Conservation (phyloP, 2,329 filamentous ascomycete genomes). For the Fonsecaea pugnacius region DNA sequence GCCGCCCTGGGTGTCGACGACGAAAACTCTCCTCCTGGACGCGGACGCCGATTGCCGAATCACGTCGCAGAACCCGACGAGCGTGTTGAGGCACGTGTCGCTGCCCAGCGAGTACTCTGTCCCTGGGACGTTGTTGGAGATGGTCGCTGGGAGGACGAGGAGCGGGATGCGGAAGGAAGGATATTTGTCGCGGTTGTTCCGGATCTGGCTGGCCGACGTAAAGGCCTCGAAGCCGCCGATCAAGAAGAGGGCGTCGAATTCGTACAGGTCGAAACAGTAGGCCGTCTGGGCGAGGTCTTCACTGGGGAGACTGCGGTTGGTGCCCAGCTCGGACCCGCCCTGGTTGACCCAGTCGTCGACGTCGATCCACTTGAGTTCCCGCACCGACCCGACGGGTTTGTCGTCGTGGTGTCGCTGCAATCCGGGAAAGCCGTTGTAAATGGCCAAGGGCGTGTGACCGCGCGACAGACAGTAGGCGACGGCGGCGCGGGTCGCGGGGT, state of each 20-base stretch:
- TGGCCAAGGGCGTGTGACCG: slow-evolving; percentile 86
- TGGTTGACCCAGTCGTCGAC: slow-evolving; percentile 95
- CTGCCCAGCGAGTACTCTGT: slow-evolving; percentile 97
- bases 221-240: slow-evolving; percentile 97
- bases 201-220: slow-evolving; percentile 84
- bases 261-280: slow-evolving; percentile 79
- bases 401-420: slow-evolving; percentile 89
- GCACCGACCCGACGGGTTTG: slow-evolving; percentile 77
- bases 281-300: slow-evolving; percentile 86
- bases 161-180: slow-evolving; percentile 91
- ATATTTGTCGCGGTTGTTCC: slow-evolving; percentile 76
- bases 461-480: slow-evolving; percentile 90
- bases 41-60: slow-evolving; percentile 97
- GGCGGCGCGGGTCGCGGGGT: slow-evolving; percentile 89
- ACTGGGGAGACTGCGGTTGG: slow-evolving; percentile 87
- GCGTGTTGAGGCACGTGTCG: slow-evolving; percentile 93
- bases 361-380: slow-evolving; percentile 88
- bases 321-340: slow-evolving; percentile 96
- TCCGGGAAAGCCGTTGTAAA: slow-evolving; percentile 96
- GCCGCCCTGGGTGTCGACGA: slow-evolving; percentile 96
- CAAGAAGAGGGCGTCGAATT: slow-evolving; percentile 88
- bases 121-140: slow-evolving; percentile 97
- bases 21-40: slow-evolving; percentile 89
- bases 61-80: slow-evolving; percentile 94
- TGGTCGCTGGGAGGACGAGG: slow-evolving; percentile 88